Percentiles rank a stretch among this genome's conserved stretches.
Evolutionary conservation across 2,329 filamentous ascomycete genomes (phyloP).

Genomic region (Ophiocordyceps camponoti-rufipedis): DNA sequence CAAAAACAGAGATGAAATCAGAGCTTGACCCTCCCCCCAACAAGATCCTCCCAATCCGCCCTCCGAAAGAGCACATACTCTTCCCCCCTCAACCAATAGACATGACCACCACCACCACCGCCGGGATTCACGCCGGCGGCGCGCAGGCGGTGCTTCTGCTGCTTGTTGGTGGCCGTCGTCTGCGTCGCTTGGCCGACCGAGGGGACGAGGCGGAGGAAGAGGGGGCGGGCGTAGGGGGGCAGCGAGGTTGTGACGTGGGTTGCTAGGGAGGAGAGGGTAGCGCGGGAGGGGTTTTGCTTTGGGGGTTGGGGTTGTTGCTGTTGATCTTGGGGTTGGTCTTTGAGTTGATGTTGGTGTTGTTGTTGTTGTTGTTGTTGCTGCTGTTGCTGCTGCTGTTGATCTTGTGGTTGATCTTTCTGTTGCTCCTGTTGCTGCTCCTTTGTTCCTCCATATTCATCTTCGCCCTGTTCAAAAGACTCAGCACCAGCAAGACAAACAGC

Average conservation of each 20-base stretch:
- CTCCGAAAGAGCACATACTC: slow-evolving; percentile 50
- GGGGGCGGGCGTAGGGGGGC: slow-evolving; percentile 56
- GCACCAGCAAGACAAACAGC: slow-evolving; percentile 36
- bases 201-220: slow-evolving; percentile 54
- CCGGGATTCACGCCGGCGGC: slow-evolving; percentile 53
- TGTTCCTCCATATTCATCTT: too few relatives aligned
- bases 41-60: slow-evolving; percentile 43
- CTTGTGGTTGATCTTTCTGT: too few relatives aligned
- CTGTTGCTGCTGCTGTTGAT: too few relatives aligned
- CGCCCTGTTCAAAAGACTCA: not conserved
- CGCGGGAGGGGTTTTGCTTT: slow-evolving; percentile 21
- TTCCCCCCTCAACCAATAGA: slow-evolving; percentile 48
- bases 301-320: too few relatives aligned
- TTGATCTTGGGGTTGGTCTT: too few relatives aligned
- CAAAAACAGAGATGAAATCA: slow-evolving; percentile 12
- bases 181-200: slow-evolving; percentile 36
- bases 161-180: slow-evolving; percentile 73
- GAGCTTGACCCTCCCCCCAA: slow-evolving; percentile 56
- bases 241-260: slow-evolving; percentile 36
- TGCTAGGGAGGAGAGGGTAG: slow-evolving; percentile 40
- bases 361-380: too few relatives aligned
- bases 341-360: too few relatives aligned
- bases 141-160: slow-evolving; percentile 62
- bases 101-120: slow-evolving; percentile 1
- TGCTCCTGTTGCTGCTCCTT: too few relatives aligned